Base-by-base conservation (phyloP, 306 rosid genomes). In the Vicia villosa region DNA sequence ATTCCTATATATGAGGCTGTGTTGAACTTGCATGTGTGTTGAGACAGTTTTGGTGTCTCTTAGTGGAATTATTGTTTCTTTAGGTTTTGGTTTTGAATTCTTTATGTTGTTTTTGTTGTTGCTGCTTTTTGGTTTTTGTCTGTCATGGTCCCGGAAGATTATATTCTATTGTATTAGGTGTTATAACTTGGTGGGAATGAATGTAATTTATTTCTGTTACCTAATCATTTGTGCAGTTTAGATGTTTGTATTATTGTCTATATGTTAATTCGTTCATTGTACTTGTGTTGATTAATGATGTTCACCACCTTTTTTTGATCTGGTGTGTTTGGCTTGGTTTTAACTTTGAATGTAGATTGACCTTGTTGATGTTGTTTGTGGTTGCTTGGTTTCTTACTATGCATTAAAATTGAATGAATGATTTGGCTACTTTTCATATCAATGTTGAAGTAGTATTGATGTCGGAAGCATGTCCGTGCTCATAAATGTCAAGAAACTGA, bases 81-180 rank as follows among this genome's bases (percentile, higher is more conserved):
- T 14, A 15, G 61, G 16, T 46, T 24, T 12, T 63, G 62, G 45
- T 34, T 63, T 70, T 56, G 13, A 14, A 20, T 32, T 75, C 70
- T 63, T 19, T 36, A 20, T 32, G 14, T 54, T 75, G 22, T 43
- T 68, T 69, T 64, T 70, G 67, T 26, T 47, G 58, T 67, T 76
- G 63, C 30, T 28, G 38, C 32, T 45, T 55, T 36, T 30, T 66
- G 15, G 2, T 4, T 61, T 2, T 59, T 16, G 4, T 54, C 10
- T 67, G 43, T 54, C 47, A 14, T 17, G 24, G n/a, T 68, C 21
- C 14, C 40, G 10, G 21, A 30, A 64, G 34, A 16, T 74, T 47
- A 38, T 57, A 49, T 60, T 75, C 17, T 0, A 54, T 21, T 52
- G 30, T 17, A 52, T 55, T 5, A 19, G 50, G 17, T 32, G 50